These are phyloP conservation scores for Scheffersomyces quercinus DNA, from an alignment of 1,139 yeast genomes.

Conservation along the genomic window DNA sequence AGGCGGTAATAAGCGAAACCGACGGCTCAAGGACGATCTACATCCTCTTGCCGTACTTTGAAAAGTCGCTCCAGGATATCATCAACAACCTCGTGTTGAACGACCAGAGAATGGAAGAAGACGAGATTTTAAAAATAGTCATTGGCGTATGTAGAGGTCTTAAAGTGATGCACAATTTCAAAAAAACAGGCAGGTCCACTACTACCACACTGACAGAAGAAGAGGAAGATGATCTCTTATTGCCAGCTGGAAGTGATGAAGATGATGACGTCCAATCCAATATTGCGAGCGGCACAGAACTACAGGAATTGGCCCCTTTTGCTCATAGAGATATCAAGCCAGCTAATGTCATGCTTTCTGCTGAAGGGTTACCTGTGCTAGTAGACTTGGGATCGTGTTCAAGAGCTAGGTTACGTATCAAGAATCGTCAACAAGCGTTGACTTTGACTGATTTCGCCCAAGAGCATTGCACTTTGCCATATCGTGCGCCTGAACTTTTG, in stretches of 20 bases:
- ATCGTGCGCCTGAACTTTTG: conserved; percentile 86
- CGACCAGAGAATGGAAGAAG: conserved; percentile 54
- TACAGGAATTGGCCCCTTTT: conserved; percentile 64
- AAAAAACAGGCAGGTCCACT: conserved; percentile 23
- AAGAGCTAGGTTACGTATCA: conserved; percentile 56
- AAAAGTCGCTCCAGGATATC: conserved; percentile 71
- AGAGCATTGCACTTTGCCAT: conserved; percentile 85
- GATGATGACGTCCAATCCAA: conserved; percentile 12
- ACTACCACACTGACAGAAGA: conserved; percentile 22
- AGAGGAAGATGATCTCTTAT: conserved; percentile 34
- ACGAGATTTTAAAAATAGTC: conserved; percentile 60
- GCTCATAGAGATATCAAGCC: conserved; percentile 91
- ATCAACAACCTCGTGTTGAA: conserved; percentile 65
- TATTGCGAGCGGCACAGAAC: conserved; percentile 39
- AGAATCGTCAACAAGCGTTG: conserved; percentile 69
- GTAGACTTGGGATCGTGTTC: conserved; percentile 85
- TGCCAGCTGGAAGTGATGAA: conserved; percentile 21
- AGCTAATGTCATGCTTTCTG: conserved; percentile 79
- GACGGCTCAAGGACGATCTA: conserved; percentile 82
- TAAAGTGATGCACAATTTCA: conserved; percentile 72
- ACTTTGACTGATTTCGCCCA: conserved; percentile 79
- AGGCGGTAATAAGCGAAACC: conserved; percentile 64
- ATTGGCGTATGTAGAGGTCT: conserved; percentile 75
- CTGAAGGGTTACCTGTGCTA: conserved; percentile 73
- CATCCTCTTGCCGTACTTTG: conserved; percentile 76